These are phyloP conservation scores for Prosopis cineraria DNA, from an alignment of 306 rosid genomes.

Conservation along the genomic window DNA sequence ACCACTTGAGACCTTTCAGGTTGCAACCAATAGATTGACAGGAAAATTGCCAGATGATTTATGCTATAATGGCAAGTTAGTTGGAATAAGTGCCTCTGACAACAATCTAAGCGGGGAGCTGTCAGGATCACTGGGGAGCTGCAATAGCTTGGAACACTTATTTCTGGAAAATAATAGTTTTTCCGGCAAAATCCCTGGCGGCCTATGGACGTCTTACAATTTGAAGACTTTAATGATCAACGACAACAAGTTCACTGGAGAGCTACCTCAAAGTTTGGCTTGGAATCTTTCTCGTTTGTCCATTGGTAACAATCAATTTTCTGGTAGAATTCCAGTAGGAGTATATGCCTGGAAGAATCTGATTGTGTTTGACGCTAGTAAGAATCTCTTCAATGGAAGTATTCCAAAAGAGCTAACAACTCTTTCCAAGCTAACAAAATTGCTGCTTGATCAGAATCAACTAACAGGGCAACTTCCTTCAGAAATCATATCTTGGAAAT, in stretches of 20 bases:
- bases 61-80: conserved; percentile 42
- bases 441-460: conserved; percentile 44
- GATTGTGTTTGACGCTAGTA: conserved; percentile 42
- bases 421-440: conserved; percentile 32
- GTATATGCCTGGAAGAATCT: conserved; percentile 41
- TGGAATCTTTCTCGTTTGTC: conserved; percentile 32
- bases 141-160: conserved; percentile 16
- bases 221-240: conserved; percentile 25
- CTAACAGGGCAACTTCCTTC: conserved; percentile 43
- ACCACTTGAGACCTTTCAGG: conserved; percentile 31
- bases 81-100: conserved; percentile 32
- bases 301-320: conserved; percentile 45
- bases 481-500: conserved; percentile 38
- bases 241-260: conserved; percentile 45
- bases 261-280: conserved; percentile 48
- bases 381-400: conserved; percentile 47
- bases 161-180: conserved; percentile 31
- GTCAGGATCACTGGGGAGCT: conserved; percentile 49
- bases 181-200: conserved; percentile 47
- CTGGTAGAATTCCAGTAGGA: conserved; percentile 43
- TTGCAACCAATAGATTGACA: conserved; percentile 41
- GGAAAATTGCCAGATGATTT: conserved; percentile 48
- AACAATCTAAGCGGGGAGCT: conserved; percentile 50
- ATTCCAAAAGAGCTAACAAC: conserved; percentile 49
- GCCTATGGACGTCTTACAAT: conserved; percentile 47